A percentile compares a stretch with the other conserved stretches of the same genome.
Conservation (phyloP, 1,284 basidiomycete species). For the Trametes polyzona region DNA sequence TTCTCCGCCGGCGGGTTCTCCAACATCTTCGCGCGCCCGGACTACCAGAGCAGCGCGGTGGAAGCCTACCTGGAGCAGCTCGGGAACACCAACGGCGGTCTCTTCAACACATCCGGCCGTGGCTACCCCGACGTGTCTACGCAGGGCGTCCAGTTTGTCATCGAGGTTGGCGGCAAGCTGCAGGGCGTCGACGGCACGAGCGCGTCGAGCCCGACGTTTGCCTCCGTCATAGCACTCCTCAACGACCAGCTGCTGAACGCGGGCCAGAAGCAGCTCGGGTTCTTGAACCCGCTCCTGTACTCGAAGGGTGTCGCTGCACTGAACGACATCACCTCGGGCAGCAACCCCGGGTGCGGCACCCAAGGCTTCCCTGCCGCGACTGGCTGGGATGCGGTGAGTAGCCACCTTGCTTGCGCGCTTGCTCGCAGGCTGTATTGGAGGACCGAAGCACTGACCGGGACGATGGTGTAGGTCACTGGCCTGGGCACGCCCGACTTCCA, state of each 20-base stretch:
- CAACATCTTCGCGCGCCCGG: constrained; percentile 25
- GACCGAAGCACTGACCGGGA: not conserved
- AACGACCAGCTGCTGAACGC: constrained; percentile 60
- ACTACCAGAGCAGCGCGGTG: constrained; percentile 26
- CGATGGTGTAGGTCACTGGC: constrained; percentile 54
- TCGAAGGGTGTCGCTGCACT: constrained; percentile 40
- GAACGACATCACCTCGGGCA: constrained; percentile 31
- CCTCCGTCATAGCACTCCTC: constrained; percentile 58
- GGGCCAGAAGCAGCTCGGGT: constrained; percentile 56
- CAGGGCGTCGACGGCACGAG: constrained; percentile 52
- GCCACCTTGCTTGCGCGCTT: not conserved
- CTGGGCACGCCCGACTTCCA: constrained; percentile 65
- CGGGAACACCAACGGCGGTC: constrained; percentile 41
- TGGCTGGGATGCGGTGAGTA: constrained; percentile 42
- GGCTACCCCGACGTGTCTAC: constrained; percentile 10
- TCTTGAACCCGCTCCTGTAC: constrained; percentile 60
- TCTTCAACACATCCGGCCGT: constrained; percentile 53
- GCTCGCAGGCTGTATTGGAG: not conserved
- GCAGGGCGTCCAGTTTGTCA: constrained; percentile 50
- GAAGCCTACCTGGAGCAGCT: constrained; percentile 20
- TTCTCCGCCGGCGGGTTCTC: constrained; percentile 46
- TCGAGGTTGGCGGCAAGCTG: constrained; percentile 51
- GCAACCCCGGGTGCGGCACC: constrained; percentile 40
- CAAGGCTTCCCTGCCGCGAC: constrained; percentile 38
- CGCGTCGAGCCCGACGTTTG: constrained; percentile 49